phyloP scores from a whole-genome alignment of 2,329 filamentous ascomycete species.

The Hyphodiscus sp. region DNA sequence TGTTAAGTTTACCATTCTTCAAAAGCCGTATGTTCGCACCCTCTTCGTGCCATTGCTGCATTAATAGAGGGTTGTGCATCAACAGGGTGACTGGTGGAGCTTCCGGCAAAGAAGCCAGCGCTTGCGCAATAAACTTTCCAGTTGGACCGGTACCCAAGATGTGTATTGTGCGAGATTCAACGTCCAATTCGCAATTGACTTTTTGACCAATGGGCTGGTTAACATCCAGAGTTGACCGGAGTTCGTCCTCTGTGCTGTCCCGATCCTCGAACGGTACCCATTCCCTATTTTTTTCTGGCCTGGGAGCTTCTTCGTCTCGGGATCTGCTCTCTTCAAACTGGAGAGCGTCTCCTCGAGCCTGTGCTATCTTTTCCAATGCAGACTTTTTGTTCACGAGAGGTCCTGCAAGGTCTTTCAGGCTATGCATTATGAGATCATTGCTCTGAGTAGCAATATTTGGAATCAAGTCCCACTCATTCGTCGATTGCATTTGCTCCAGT shows the following conservation, averaged over 20 bases:
- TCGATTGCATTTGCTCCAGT: neutral
- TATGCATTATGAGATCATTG: neutral
- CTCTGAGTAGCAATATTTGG: neutral
- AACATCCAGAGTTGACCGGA: neutral
- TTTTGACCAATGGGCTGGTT: neutral
- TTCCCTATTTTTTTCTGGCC: neutral
- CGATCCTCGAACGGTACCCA: neutral
- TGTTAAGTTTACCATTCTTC: slow-evolving; percentile 35
- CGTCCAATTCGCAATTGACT: neutral
- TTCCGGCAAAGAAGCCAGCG: slow-evolving; percentile 48
- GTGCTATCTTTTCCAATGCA: neutral
- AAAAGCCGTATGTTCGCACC: slow-evolving; percentile 40
- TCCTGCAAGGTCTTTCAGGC: neutral
- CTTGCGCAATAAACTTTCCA: slow-evolving; percentile 60
- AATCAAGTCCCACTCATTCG: neutral
- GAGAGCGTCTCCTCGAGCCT: neutral
- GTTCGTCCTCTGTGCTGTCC: neutral
- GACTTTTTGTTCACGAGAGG: neutral
- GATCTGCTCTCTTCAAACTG: neutral
- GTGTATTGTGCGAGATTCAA: slow-evolving; percentile 40
- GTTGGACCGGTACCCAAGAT: slow-evolving; percentile 59
- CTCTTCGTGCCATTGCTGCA: slow-evolving; percentile 41
- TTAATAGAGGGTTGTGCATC: slow-evolving; percentile 42
- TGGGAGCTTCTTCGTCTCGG: neutral
- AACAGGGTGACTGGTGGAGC: slow-evolving; percentile 60